Percentiles rank a stretch among this genome's conserved stretches.
Conservation (phyloP, 768 basidiomycete species). For the Hemileccinum impolitum region DNA sequence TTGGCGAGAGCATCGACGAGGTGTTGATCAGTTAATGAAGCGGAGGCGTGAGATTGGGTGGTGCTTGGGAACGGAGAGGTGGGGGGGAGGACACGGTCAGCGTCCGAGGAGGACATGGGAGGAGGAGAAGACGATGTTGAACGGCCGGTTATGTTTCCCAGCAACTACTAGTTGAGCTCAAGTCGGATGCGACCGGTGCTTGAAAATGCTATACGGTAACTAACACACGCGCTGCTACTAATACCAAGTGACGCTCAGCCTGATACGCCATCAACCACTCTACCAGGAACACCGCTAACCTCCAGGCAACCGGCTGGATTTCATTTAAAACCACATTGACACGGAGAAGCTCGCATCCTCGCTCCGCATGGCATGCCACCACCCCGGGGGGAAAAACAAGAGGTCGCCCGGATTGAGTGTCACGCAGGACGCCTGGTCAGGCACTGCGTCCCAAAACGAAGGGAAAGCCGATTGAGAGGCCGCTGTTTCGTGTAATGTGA, state of each 20-base stretch:
- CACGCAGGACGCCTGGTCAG: slow-evolving; percentile 55
- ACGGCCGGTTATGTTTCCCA: slow-evolving; percentile 18
- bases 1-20: slow-evolving; percentile 60
- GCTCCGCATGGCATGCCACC: slow-evolving; percentile 93
- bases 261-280: neutral
- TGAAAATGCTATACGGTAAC: slow-evolving; percentile 17
- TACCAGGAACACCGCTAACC: slow-evolving; percentile 12
- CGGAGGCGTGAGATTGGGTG: slow-evolving; percentile 30
- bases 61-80: slow-evolving; percentile 27
- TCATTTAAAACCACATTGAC: slow-evolving; percentile 83
- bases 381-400: slow-evolving; percentile 85
- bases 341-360: slow-evolving; percentile 82
- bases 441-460: slow-evolving; percentile 54
- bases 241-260: neutral
- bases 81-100: slow-evolving; percentile 27
- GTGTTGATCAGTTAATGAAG: slow-evolving; percentile 51
- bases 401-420: slow-evolving; percentile 81
- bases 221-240: slow-evolving; percentile 11
- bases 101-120: slow-evolving; percentile 31
- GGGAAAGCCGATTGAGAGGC: slow-evolving; percentile 35
- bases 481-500: slow-evolving; percentile 20
- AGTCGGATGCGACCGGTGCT: slow-evolving; percentile 29
- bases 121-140: slow-evolving; percentile 12
- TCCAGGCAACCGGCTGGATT: slow-evolving; percentile 22
- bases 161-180: too few relatives aligned